Conservation (phyloP, 192 early-diverging fungal genomes). For the Lobosporangium transversale region DNA sequence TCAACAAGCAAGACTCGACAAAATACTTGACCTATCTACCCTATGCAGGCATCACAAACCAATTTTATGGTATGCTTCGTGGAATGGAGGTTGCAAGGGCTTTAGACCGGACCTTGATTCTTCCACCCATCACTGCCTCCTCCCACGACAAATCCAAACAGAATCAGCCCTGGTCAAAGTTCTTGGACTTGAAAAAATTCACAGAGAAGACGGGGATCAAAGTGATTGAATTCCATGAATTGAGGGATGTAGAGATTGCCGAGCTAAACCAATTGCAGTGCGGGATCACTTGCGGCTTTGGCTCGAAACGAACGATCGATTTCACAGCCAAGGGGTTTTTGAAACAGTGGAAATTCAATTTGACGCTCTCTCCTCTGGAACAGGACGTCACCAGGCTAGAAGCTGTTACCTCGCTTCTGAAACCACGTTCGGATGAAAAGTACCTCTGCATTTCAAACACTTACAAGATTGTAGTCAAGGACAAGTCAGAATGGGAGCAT, state of each 20-base stretch:
- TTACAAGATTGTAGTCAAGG: slow-evolving; percentile 48
- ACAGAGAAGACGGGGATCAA: slow-evolving; percentile 22
- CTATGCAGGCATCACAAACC: slow-evolving; percentile 53
- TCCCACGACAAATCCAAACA: slow-evolving; percentile 52
- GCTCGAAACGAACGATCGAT: slow-evolving; percentile 40
- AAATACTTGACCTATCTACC: slow-evolving; percentile 47
- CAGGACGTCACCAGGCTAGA: slow-evolving; percentile 26
- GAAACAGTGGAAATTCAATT: slow-evolving; percentile 43
- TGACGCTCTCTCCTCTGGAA: slow-evolving; percentile 6
- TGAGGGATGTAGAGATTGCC: slow-evolving; percentile 22
- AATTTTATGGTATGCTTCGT: slow-evolving; percentile 50
- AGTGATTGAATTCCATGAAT: slow-evolving; percentile 39
- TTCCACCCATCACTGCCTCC: slow-evolving; percentile 51
- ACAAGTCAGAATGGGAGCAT: slow-evolving; percentile 49
- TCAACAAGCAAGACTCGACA: slow-evolving; percentile 18
- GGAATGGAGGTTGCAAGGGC: slow-evolving; percentile 48
- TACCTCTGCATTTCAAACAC: slow-evolving; percentile 50
- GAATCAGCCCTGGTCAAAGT: slow-evolving; percentile 49
- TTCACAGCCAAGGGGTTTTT: slow-evolving; percentile 51
- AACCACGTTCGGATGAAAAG: slow-evolving; percentile 10
- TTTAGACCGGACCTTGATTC: slow-evolving; percentile 34
- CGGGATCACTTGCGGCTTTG: slow-evolving; percentile 49
- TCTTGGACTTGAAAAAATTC: slow-evolving; percentile 35
- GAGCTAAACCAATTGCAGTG: slow-evolving; percentile 37
- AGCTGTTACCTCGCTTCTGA: slow-evolving; percentile 10